phyloP scores from a whole-genome alignment of 441 rosid genomes.

The Pelargonium fulgidum region DNA sequence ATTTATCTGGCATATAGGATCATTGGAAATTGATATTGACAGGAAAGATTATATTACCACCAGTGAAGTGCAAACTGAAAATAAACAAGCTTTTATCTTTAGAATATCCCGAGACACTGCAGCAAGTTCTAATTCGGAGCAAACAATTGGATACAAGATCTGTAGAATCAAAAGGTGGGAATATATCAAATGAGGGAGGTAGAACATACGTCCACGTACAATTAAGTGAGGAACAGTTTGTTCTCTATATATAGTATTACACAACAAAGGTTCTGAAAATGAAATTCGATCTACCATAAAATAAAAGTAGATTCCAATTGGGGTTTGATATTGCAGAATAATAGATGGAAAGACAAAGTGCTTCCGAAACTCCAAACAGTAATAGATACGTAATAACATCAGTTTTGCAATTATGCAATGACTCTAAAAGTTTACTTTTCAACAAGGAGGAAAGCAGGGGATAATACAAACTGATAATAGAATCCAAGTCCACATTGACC shows the following conservation, averaged over 20 bases:
- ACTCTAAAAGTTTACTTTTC: neutral
- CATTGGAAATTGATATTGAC: neutral
- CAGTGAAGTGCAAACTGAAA: constrained; percentile 76
- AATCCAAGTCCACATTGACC: constrained; percentile 6
- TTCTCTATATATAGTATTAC: neutral
- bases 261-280: constrained; percentile 1
- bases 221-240: neutral
- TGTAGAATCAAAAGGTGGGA: constrained; percentile 26
- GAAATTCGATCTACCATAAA: constrained; percentile 4
- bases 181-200: neutral
- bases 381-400: neutral
- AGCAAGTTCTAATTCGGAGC: constrained; percentile 43
- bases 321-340: neutral
- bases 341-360: neutral
- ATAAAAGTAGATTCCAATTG: neutral
- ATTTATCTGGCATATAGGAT: constrained; percentile 1
- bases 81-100: constrained; percentile 72
- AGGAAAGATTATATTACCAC: constrained; percentile 45
- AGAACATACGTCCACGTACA: neutral
- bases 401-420: neutral
- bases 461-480: neutral
- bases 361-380: constrained; percentile 2
- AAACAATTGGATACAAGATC: constrained; percentile 68
- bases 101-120: constrained; percentile 39
- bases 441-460: no score